These are phyloP conservation scores for Alternaria sp. DNA, from an alignment of 2,329 filamentous ascomycete genomes.

Conservation along the genomic window DNA sequence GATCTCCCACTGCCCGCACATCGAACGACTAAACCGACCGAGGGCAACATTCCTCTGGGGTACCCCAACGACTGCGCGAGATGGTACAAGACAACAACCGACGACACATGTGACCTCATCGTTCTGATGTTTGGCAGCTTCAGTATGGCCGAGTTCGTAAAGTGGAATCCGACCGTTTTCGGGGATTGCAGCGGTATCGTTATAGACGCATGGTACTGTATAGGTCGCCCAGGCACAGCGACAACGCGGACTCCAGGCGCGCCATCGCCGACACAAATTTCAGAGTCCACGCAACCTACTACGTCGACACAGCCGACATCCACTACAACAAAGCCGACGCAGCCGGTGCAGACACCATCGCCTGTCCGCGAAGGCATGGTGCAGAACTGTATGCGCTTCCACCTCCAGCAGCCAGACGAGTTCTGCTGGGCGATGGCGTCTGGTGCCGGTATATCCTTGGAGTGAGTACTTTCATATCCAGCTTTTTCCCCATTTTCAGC, in stretches of 20 bases:
- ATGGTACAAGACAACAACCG: background rate
- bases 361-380: background rate
- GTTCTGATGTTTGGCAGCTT: conserved; percentile 1
- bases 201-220: background rate
- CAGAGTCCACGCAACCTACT: background rate
- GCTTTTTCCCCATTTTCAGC: too few relatives aligned
- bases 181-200: background rate
- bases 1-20: background rate
- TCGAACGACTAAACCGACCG: background rate
- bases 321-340: background rate
- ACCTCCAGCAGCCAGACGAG: background rate
- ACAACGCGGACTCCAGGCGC: background rate
- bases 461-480: background rate
- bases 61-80: background rate
- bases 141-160: background rate
- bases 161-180: background rate
- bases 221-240: background rate
- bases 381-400: background rate
- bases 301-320: background rate
- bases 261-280: background rate
- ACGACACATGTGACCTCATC: background rate
- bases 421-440: background rate
- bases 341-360: conserved; percentile 1
- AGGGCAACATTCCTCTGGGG: background rate
- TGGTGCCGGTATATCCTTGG: background rate